Evolutionary conservation across 805 yeast species (phyloP).

Genomic region (Saccharomyces kudriavzevii): DNA sequence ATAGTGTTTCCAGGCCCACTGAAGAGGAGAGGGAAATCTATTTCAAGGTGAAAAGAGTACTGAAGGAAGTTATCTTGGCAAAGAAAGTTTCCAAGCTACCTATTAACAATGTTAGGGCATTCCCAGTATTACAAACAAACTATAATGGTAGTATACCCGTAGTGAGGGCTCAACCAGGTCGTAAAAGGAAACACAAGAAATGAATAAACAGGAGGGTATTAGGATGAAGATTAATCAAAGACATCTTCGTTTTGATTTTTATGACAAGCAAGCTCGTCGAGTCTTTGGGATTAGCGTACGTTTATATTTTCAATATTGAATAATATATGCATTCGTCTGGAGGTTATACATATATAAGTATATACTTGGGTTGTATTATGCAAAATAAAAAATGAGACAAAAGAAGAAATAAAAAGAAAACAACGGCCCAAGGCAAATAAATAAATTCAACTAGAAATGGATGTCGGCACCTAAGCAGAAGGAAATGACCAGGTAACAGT

Average conservation of each 20-base stretch:
- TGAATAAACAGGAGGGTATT: neutral
- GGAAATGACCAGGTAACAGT: conserved; percentile 55
- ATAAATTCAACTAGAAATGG: conserved; percentile 31
- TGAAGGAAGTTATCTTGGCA: conserved; percentile 37
- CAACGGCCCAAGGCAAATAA: neutral
- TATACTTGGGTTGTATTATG: neutral
- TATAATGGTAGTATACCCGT: conserved; percentile 79
- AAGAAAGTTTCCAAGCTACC: conserved; percentile 31
- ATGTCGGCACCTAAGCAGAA: conserved; percentile 45
- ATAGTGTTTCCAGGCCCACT: conserved; percentile 33
- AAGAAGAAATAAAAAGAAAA: neutral
- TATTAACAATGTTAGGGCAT: conserved; percentile 27
- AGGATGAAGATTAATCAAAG: neutral
- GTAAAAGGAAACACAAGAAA: conserved; percentile 26
- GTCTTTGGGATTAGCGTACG: neutral
- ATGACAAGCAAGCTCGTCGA: neutral
- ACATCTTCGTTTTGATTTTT: neutral
- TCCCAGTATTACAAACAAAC: conserved; percentile 68
- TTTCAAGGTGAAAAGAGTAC: conserved; percentile 36
- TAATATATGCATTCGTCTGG: neutral
- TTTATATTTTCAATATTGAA: neutral
- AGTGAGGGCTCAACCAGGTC: conserved; percentile 23
- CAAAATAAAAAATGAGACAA: neutral
- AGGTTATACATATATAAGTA: conserved; percentile 1
- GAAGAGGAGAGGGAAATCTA: conserved; percentile 37